Evolutionary conservation across 2,329 filamentous ascomycete species (phyloP), one percentile per base, ranked within the genome.

Genomic region (Sporothrix phasma): DNA sequence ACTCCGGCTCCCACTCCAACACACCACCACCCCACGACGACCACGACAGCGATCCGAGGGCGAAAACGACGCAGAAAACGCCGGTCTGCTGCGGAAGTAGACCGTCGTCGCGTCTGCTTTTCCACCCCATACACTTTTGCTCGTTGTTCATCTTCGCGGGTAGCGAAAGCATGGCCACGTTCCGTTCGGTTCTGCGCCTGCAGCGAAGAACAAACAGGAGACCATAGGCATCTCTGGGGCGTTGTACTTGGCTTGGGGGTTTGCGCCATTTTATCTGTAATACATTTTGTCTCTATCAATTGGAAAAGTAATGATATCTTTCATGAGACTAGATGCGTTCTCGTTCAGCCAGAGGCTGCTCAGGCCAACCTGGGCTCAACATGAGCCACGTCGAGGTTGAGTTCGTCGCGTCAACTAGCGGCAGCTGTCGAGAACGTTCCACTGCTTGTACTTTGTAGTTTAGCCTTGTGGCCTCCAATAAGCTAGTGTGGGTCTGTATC

Each of bases 1-100:
- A 54, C n/a, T 7, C 51, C n/a, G 31, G 39, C 31, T 24, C 51
- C n/a, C 51, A 56, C 31, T 24, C 31, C 31, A 56, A 56, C 31
- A 39, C 31, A 8, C 51, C 51, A 11, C 51, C 67, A 34, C 39
- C 37, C 39, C 62, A 58, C 34, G 58, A 49, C 43, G 64, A 65
- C 41, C 63, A 61, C 54, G 58, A 63, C 49, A 67, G 66, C 64
- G 69, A 69, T 24, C 65, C 19, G 68, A 67, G 15, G 66, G 62
- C 15, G 80, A 79, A 26, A 75, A 76, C 3, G 75, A 74, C 29
- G 73, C 76, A 13, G 80, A 79, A 64, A 80, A 84, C 49, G 75
- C 75, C 1, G 79, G 78, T 1, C 72, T 84, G 31, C 72, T 84
- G 46, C 74, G 74, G 13, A 74, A 76, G 31, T 59, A 43, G 39